Conservation (phyloP, 805 yeast species). For the Ascoidea asiatica region DNA sequence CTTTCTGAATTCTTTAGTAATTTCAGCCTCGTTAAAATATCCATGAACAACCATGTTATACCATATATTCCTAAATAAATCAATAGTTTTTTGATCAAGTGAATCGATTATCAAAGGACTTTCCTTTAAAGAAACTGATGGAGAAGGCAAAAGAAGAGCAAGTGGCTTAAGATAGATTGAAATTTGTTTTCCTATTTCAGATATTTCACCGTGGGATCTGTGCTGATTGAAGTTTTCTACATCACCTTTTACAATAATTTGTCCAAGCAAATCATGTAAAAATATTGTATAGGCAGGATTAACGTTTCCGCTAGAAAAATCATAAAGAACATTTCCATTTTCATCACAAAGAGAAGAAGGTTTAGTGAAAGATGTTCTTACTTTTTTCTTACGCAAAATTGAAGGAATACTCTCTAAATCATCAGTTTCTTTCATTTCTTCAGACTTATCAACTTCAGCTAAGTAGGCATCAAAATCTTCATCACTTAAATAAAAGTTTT, state of each 20-base stretch:
- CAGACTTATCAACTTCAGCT: constrained; percentile 20
- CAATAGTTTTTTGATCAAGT: constrained; percentile 35
- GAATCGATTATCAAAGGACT: constrained; percentile 24
- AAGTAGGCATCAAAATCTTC: constrained; percentile 18
- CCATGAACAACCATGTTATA: constrained; percentile 90
- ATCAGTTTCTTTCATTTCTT: too few species aligned
- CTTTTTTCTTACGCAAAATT: not conserved
- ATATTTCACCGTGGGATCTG: constrained; percentile 60
- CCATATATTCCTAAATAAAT: constrained; percentile 81
- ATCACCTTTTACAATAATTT: constrained; percentile 69
- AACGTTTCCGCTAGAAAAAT: constrained; percentile 12
- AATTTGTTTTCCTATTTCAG: constrained; percentile 58
- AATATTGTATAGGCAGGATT: constrained; percentile 42
- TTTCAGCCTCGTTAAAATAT: constrained; percentile 40
- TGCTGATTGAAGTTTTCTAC: constrained; percentile 64
- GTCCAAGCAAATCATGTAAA: constrained; percentile 50
- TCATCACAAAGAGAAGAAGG: constrained; percentile 1
- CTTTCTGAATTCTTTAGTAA: constrained; percentile 30
- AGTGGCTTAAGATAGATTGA: constrained; percentile 55
- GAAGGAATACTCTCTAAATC: constrained; percentile 1
- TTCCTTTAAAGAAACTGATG: constrained; percentile 18
- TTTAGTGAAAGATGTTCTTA: not conserved
- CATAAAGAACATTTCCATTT: constrained; percentile 2
- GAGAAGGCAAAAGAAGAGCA: constrained; percentile 58
- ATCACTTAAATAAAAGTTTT: constrained; percentile 7